These are phyloP conservation scores for Cladosporium sp. DNA, from an alignment of 2,329 filamentous ascomycete species.

Conservation along the genomic window DNA sequence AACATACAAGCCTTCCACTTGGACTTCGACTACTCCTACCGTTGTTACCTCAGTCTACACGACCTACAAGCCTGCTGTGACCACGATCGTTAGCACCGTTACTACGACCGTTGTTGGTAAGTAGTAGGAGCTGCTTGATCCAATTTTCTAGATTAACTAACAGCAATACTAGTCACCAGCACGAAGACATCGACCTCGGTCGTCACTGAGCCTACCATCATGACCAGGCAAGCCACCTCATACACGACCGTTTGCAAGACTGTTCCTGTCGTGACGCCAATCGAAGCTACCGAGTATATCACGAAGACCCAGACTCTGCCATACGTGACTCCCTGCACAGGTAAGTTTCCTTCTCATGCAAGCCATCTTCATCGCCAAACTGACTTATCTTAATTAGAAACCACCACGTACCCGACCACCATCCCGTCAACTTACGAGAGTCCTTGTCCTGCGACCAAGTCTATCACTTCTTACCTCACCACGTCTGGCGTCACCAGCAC, in stretches of 20 bases:
- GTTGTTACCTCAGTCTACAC: constrained; percentile 10
- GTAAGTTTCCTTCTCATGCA: neutral
- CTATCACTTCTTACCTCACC: constrained; percentile 1
- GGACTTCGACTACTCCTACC: constrained; percentile 5
- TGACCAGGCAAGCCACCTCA: constrained; percentile 1
- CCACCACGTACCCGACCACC: neutral
- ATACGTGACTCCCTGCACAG: constrained; percentile 8
- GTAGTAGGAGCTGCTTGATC: too few relatives aligned
- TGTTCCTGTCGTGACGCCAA: constrained; percentile 2
- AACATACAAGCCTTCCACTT: constrained; percentile 8
- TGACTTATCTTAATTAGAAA: neutral
- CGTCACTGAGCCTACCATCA: neutral
- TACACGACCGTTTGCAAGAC: constrained; percentile 9
- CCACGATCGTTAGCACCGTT: neutral
- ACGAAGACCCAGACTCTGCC: constrained; percentile 5
- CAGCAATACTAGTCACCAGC: neutral
- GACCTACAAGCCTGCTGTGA: constrained; percentile 4
- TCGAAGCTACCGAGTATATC: neutral
- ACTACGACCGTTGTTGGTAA: constrained; percentile 3
- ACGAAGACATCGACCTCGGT: constrained; percentile 7
- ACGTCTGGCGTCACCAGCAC: constrained; percentile 7
- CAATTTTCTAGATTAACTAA: neutral
- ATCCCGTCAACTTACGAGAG: constrained; percentile 4
- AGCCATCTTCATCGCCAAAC: neutral
- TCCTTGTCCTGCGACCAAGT: constrained; percentile 7